phyloP scores from a whole-genome alignment of 345 rosid genomes.

The Gossypium thurberi region DNA sequence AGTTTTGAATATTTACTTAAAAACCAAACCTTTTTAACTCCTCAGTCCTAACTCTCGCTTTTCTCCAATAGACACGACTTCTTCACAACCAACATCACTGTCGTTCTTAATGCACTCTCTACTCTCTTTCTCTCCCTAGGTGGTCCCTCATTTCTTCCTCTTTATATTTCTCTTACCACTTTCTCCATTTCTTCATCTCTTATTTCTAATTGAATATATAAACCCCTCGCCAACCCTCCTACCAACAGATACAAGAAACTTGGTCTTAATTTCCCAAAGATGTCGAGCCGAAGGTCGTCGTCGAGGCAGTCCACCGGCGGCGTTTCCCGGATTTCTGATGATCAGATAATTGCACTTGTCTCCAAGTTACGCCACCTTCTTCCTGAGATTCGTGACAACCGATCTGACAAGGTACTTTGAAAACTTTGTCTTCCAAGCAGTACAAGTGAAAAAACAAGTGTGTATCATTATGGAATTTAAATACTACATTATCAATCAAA shows the following conservation, averaged over 20 bases:
- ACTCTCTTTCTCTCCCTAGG: slow-evolving; percentile 21
- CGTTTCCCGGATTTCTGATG: slow-evolving; percentile 74
- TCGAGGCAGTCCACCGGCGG: slow-evolving; percentile 54
- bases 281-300: slow-evolving; percentile 68
- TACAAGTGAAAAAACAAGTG: background rate
- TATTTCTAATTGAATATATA: slow-evolving; percentile 2
- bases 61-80: slow-evolving; percentile 68
- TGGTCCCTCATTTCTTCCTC: slow-evolving; percentile 52
- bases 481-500: background rate
- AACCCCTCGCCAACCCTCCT: background rate
- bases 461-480: background rate
- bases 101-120: slow-evolving; percentile 40
- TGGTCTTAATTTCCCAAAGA: slow-evolving; percentile 5
- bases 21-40: slow-evolving; percentile 15
- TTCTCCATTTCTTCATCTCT: slow-evolving; percentile 40
- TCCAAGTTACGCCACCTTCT: slow-evolving; percentile 77
- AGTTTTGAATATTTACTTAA: slow-evolving; percentile 2
- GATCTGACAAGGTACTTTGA: slow-evolving; percentile 61
- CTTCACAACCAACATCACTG: slow-evolving; percentile 68
- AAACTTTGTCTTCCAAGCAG: background rate
- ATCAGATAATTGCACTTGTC: slow-evolving; percentile 82
- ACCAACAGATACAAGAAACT: no score
- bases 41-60: slow-evolving; percentile 24
- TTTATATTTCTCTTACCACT: slow-evolving; percentile 49
- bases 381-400: slow-evolving; percentile 79